These are phyloP conservation scores for Medicago arabica DNA, from an alignment of 306 rosid genomes.

Conservation along the genomic window DNA sequence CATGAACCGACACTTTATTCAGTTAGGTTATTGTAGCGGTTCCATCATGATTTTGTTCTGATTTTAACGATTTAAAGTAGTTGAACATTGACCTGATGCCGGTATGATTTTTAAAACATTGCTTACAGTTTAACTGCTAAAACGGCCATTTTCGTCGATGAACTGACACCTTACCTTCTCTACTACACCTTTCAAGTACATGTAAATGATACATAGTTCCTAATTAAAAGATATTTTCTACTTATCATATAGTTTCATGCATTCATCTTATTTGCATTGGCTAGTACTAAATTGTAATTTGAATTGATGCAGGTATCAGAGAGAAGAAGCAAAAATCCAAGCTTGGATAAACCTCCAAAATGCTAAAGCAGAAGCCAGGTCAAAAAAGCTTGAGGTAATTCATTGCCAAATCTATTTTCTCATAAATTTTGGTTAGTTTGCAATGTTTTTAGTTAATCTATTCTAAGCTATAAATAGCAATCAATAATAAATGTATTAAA, in stretches of 20 bases:
- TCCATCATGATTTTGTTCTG: not conserved
- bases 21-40: not conserved
- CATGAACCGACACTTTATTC: not conserved
- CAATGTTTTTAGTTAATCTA: constrained; percentile 14
- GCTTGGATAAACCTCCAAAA: constrained; percentile 96
- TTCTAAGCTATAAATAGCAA: not conserved
- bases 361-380: constrained; percentile 98
- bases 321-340: constrained; percentile 96
- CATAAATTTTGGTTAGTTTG: constrained; percentile 35
- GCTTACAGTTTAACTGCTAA: too few relatives aligned
- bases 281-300: constrained; percentile 26
- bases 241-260: constrained; percentile 15
- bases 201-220: not conserved
- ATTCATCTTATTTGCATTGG: not conserved
- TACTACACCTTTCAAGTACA: too few relatives aligned
- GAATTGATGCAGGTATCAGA: constrained; percentile 71
- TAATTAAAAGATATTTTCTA: not conserved
- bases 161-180: not conserved
- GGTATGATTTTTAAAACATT: not conserved
- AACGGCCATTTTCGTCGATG: not conserved
- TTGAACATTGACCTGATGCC: not conserved
- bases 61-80: not conserved
- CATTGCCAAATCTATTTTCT: constrained; percentile 28
- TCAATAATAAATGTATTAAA: not conserved
- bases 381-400: constrained; percentile 95